phyloP scores from a whole-genome alignment of 2,329 filamentous ascomycete genomes.

The Blastomyces silverae region DNA sequence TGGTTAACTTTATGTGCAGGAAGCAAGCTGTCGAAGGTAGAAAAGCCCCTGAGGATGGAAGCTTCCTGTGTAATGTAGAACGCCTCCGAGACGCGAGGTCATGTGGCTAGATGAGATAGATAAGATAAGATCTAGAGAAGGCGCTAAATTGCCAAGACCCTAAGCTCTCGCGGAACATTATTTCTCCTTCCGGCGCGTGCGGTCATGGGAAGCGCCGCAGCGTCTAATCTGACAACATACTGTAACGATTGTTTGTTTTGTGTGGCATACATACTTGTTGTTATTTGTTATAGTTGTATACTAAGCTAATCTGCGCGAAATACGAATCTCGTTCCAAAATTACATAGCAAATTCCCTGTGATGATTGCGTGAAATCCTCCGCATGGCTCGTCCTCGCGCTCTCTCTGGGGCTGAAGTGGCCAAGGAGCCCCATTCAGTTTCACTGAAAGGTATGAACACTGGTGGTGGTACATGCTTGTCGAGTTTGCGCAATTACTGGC shows the following conservation, averaged over 20 bases:
- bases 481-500: conserved; percentile 20
- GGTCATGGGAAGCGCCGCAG: neutral
- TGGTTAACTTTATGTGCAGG: neutral
- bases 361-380: neutral
- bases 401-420: conserved; percentile 39
- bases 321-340: neutral
- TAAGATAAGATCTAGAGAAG: neutral
- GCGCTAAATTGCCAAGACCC: neutral
- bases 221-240: neutral
- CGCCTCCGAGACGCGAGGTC: no score
- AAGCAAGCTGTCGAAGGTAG: no score
- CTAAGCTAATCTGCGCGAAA: neutral
- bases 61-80: no score
- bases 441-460: conserved; percentile 56
- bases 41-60: no score
- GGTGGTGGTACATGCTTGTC: neutral
- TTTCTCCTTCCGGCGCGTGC: neutral
- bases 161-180: neutral
- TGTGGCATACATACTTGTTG: neutral
- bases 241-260: neutral
- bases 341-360: neutral
- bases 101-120: neutral
- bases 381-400: conserved; percentile 41
- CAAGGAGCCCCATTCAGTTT: conserved; percentile 73
- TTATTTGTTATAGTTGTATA: neutral